phyloP scores from a whole-genome alignment of 2,329 filamentous ascomycete species.

The Aspergillus carbonarius region DNA sequence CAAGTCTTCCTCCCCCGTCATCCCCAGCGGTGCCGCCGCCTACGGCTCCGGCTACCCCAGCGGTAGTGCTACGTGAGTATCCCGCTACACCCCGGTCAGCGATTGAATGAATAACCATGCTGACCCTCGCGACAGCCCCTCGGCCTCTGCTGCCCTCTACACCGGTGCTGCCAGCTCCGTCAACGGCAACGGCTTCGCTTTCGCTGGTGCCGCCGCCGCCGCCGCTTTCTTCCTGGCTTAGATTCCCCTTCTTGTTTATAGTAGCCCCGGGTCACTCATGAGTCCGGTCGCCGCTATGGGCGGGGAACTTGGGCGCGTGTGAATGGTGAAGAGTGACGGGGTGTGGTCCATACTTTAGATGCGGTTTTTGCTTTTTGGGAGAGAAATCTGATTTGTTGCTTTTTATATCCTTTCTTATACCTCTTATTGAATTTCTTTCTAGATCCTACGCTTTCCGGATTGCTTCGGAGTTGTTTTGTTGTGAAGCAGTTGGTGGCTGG shows the following conservation, averaged over 20 bases:
- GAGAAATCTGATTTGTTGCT: constrained; percentile 22
- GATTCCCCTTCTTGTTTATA: constrained; percentile 30
- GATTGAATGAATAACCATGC: neutral
- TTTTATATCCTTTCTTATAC: constrained; percentile 13
- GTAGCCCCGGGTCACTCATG: constrained; percentile 26
- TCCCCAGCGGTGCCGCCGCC: constrained; percentile 17
- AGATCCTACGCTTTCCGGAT: constrained; percentile 18
- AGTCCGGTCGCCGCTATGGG: constrained; percentile 7
- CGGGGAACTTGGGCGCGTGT: constrained; percentile 7
- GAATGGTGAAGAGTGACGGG: constrained; percentile 10
- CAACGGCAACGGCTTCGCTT: constrained; percentile 27
- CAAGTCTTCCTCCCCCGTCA: constrained; percentile 17
- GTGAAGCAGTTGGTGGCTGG: constrained; percentile 26
- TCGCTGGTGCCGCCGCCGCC: constrained; percentile 32
- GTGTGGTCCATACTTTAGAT: constrained; percentile 23
- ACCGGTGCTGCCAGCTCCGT: constrained; percentile 32
- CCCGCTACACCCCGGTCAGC: no score
- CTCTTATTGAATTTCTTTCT: constrained; percentile 14
- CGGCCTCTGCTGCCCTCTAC: constrained; percentile 23
- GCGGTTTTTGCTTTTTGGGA: constrained; percentile 17
- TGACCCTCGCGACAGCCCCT: constrained; percentile 14
- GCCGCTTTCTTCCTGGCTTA: constrained; percentile 36
- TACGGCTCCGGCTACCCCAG: constrained; percentile 15
- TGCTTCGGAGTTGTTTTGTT: constrained; percentile 24
- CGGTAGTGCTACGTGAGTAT: constrained; percentile 21